Conservation (phyloP, 192 early-diverging fungal genomes). For the Physocladia obscura region DNA sequence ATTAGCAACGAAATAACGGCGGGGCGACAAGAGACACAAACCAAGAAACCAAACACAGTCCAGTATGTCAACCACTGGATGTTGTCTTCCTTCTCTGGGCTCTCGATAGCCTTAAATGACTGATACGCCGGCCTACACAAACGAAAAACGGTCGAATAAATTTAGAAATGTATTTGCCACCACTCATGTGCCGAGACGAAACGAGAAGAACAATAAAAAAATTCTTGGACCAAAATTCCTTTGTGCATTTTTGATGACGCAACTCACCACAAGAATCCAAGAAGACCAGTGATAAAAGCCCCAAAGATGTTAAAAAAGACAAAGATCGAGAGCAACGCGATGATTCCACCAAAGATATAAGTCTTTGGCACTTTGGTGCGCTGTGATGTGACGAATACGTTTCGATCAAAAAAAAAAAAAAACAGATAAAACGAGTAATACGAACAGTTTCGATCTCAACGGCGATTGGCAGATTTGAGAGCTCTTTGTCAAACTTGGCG, state of each 20-base stretch:
- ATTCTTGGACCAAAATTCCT: too few relatives aligned
- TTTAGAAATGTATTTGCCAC: too few relatives aligned
- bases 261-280: slow-evolving; percentile 78
- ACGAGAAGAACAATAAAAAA: neutral
- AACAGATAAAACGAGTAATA: neutral
- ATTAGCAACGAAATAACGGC: neutral
- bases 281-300: slow-evolving; percentile 73
- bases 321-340: slow-evolving; percentile 62
- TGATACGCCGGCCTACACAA: slow-evolving; percentile 79
- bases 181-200: neutral
- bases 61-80: slow-evolving; percentile 66
- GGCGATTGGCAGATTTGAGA: slow-evolving; percentile 66
- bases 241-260: too few relatives aligned
- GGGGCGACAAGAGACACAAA: neutral
- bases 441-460: slow-evolving; percentile 64
- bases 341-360: slow-evolving; percentile 72
- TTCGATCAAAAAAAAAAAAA: neutral
- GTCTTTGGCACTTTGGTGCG: slow-evolving; percentile 84
- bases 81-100: slow-evolving; percentile 73
- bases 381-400: neutral
- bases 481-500: slow-evolving; percentile 68
- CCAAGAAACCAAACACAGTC: slow-evolving; percentile 83
- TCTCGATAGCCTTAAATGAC: slow-evolving; percentile 91
- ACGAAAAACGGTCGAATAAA: neutral
- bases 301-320: slow-evolving; percentile 87